Evolutionary conservation across 2,329 filamentous ascomycete species (phyloP).

Genomic region (Coniella vitis): DNA sequence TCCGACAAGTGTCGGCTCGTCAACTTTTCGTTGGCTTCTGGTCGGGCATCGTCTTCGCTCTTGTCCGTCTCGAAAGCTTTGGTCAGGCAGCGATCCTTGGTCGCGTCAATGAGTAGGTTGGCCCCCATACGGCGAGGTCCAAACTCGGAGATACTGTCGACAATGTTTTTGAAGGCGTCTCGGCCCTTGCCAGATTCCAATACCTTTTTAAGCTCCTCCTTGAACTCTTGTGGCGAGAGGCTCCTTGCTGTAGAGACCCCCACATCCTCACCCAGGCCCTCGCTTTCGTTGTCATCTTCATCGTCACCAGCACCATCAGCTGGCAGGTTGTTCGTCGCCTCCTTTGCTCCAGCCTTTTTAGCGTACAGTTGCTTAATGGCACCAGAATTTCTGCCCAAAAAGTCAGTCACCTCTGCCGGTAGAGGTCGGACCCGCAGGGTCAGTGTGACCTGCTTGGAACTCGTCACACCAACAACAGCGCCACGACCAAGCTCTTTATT

Average conservation of each 20-base stretch:
- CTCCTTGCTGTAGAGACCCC: conserved; percentile 53
- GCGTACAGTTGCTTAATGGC: conserved; percentile 75
- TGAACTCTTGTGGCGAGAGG: conserved; percentile 71
- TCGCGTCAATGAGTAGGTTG: conserved; percentile 83
- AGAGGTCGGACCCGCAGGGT: conserved; percentile 72
- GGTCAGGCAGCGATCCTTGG: conserved; percentile 61
- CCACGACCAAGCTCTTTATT: conserved; percentile 84
- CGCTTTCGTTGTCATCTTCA: conserved; percentile 33
- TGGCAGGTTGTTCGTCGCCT: conserved; percentile 30
- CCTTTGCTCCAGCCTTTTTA: conserved; percentile 30
- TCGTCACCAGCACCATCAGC: too few relatives aligned
- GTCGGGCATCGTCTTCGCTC: conserved; percentile 23
- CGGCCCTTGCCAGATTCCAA: conserved; percentile 68
- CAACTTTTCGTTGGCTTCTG: conserved; percentile 42
- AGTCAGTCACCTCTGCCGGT: conserved; percentile 72
- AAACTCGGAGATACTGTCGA: conserved; percentile 83
- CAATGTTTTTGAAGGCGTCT: conserved; percentile 69
- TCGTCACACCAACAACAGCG: conserved; percentile 65
- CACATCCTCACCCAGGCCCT: conserved; percentile 43
- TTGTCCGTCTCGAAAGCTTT: conserved; percentile 53
- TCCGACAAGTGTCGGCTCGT: conserved; percentile 69
- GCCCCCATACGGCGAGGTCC: conserved; percentile 79
- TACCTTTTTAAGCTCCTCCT: conserved; percentile 57
- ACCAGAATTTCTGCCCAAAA: conserved; percentile 71
- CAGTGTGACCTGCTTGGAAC: conserved; percentile 79